Evolutionary conservation across 176 grass and related monocot genomes (phyloP).

Genomic region (Chloris gayana): DNA sequence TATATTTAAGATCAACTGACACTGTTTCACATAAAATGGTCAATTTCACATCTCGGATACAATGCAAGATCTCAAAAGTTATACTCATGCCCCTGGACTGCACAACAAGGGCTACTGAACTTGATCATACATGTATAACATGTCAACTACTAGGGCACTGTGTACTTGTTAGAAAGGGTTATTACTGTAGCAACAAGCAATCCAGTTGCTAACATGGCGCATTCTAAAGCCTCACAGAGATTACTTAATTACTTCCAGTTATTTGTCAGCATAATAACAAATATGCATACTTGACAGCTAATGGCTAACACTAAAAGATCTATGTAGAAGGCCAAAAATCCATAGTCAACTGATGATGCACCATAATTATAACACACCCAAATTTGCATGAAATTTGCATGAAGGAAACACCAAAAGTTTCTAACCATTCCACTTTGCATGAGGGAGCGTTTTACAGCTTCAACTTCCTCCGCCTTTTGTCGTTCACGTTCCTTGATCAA

Average conservation of each 20-base stretch:
- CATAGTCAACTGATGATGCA: not conserved
- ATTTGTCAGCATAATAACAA: not conserved
- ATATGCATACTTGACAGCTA: not conserved
- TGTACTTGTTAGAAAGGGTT: not conserved
- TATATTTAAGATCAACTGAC: not conserved
- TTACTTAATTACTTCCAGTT: not conserved
- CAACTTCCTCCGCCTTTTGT: constrained; percentile 87
- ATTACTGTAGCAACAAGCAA: not conserved
- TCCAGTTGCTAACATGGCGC: not conserved
- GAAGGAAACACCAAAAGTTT: constrained; percentile 25
- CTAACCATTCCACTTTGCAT: constrained; percentile 98
- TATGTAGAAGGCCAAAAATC: not conserved
- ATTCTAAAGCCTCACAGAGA: not conserved
- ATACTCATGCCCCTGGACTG: too few species aligned
- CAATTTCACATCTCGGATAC: not conserved
- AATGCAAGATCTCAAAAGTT: constrained; percentile 12
- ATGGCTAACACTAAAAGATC: not conserved
- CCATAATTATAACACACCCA: not conserved
- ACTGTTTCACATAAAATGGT: constrained; percentile 8
- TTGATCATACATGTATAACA: not conserved
- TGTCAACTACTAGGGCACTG: not conserved
- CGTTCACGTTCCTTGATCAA: constrained; percentile 82
- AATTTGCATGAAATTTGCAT: too few species aligned
- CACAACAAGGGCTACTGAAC: too few species aligned
- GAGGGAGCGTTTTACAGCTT: constrained; percentile 73